Evolutionary conservation across 2,329 filamentous ascomycete genomes (phyloP).

Genomic region (Alternaria brassicicola): DNA sequence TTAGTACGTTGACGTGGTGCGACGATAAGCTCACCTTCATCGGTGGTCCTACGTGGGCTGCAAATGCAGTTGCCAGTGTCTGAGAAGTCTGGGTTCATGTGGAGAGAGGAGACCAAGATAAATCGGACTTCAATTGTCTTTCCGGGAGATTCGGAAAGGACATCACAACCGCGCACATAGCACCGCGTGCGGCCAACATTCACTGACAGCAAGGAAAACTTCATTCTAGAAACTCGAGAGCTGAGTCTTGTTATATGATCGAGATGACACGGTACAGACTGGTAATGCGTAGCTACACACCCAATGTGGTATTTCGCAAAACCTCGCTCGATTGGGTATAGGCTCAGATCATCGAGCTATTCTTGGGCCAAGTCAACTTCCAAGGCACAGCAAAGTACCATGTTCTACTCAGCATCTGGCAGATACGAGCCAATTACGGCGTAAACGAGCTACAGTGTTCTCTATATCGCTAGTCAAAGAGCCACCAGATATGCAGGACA

Average conservation of each 20-base stretch:
- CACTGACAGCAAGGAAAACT: not conserved
- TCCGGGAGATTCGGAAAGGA: not conserved
- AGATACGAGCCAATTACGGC: not conserved
- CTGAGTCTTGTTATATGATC: not conserved
- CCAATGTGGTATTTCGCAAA: not conserved
- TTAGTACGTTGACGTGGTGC: slow-evolving; percentile 3
- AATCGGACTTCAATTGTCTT: not conserved
- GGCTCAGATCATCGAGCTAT: not conserved
- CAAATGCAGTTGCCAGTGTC: not conserved
- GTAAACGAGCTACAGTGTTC: not conserved
- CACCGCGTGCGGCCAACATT: not conserved
- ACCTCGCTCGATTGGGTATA: not conserved
- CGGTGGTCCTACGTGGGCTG: not conserved
- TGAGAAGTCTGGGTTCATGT: not conserved
- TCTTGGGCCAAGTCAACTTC: not conserved
- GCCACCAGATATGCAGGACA: not conserved
- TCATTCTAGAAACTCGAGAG: not conserved
- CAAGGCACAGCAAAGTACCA: not conserved
- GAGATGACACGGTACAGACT: not conserved
- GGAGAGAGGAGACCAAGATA: no score
- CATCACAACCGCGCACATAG: not conserved
- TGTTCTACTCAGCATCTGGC: not conserved
- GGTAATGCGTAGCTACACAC: not conserved
- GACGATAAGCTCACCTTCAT: slow-evolving; percentile 4
- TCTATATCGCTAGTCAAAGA: not conserved